These are phyloP conservation scores for Tetrapisispora pingtungensis DNA, from an alignment of 805 yeast species.

Conservation along the genomic window DNA sequence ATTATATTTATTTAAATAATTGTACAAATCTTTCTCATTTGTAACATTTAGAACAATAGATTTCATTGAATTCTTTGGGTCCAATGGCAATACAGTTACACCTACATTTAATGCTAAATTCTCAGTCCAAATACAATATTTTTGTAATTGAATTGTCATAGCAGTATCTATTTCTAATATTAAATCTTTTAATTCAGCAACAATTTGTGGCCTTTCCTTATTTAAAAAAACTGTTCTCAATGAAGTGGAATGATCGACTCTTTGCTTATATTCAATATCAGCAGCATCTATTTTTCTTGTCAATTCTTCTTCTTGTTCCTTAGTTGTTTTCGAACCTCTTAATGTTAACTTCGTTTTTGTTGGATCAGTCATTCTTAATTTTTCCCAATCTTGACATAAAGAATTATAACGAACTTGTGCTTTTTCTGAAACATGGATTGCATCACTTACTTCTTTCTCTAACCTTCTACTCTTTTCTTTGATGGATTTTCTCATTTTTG, in stretches of 20 bases:
- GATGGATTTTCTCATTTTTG: conserved; percentile 59
- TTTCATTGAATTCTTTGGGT: conserved; percentile 55
- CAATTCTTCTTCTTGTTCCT: conserved; percentile 83
- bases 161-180: conserved; percentile 86
- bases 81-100: conserved; percentile 67
- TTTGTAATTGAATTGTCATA: conserved; percentile 75
- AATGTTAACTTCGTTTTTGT: conserved; percentile 72
- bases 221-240: conserved; percentile 62
- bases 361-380: conserved; percentile 71
- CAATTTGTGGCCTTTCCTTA: conserved; percentile 67
- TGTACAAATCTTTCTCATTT: conserved; percentile 72
- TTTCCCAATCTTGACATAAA: conserved; percentile 78
- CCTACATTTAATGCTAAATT: conserved; percentile 77
- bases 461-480: conserved; percentile 76
- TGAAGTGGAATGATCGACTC: conserved; percentile 62
- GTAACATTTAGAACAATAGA: conserved; percentile 67
- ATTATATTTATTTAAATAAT: conserved; percentile 45
- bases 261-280: conserved; percentile 75
- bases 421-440: conserved; percentile 78
- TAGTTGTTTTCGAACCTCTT: conserved; percentile 66
- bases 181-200: conserved; percentile 61
- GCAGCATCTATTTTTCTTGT: conserved; percentile 71
- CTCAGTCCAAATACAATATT: conserved; percentile 81
- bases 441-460: conserved; percentile 78
- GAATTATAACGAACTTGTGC: conserved; percentile 71